Base-by-base conservation (phyloP, 371 early-diverging fungal genomes). In the Parasitella parasitica region DNA sequence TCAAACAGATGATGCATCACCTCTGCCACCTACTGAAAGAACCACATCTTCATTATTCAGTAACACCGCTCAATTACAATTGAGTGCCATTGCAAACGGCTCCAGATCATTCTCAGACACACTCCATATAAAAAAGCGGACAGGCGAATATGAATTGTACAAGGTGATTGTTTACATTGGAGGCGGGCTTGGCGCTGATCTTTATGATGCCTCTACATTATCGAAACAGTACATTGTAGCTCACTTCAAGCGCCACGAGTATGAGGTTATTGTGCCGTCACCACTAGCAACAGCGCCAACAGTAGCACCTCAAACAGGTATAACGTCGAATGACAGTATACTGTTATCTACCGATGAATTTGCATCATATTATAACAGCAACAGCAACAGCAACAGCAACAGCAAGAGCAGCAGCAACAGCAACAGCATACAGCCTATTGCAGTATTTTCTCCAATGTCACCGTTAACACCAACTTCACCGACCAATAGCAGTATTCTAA, bases 161-260 rank as follows among this genome's bases (percentile, higher is more conserved):
- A 75, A 64, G 24, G 70, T 85, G 6, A 63, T 76, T 11, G 75
- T 83, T 53, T 85, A 83, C 60, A 58, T 87, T 15, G 87, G 86
- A 12, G 87, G 84, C 32, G 87, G 87, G 7, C 65, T 86, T 6
- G 86, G 86, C 46, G 84, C 83, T 1, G 80, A 87, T 58, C 64
- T 85, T 1, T 70, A 63, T 57, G 50, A 65, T 18, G 61, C 66
- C 2, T 38, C 46, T 1, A 77, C 70, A 3, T 57, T 71, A 11
- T 57, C 67, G 3, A 71, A 64, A 39, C 66, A 75, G 5, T 77
- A 77, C 37, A 73, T 80, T 52, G 77, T 80, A n/a, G 69, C 73
- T 24, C 63, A 59, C 18, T 66, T 70, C 16, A 30, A 37, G 46
- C 54, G 36, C 24, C 61, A 62, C 50, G 51, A 65, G 9, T 68